Evolutionary conservation across 768 basidiomycete species (phyloP).

Genomic region (Auricularia heimuer): DNA sequence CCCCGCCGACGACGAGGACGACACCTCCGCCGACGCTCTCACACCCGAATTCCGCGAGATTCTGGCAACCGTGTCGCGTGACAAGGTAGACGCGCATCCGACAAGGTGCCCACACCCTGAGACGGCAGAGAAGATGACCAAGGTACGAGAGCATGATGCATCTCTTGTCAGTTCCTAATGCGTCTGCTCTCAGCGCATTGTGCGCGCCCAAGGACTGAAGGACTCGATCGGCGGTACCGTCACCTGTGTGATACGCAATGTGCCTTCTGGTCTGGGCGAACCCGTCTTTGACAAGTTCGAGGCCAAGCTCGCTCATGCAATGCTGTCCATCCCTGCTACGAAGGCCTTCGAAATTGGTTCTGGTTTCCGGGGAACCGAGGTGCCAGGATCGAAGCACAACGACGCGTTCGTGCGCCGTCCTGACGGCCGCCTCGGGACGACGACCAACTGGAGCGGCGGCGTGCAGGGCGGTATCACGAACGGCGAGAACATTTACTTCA

Average conservation of each 20-base stretch:
- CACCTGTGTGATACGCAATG: slow-evolving; percentile 88
- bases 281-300: slow-evolving; percentile 99
- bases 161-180: slow-evolving; percentile 1
- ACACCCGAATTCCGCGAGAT: slow-evolving; percentile 76
- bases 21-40: slow-evolving; percentile 61
- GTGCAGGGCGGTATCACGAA: slow-evolving; percentile 98
- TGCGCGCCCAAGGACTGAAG: slow-evolving; percentile 78
- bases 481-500: slow-evolving; percentile 95
- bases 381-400: slow-evolving; percentile 90
- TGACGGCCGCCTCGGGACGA: slow-evolving; percentile 70
- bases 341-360: slow-evolving; percentile 98
- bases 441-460: slow-evolving; percentile 94
- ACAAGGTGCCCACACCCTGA: slow-evolving; percentile 87
- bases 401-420: slow-evolving; percentile 64
- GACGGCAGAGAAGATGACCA: slow-evolving; percentile 84
- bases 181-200: slow-evolving; percentile 56
- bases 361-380: slow-evolving; percentile 89
- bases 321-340: slow-evolving; percentile 98
- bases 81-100: slow-evolving; percentile 75
- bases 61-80: slow-evolving; percentile 70
- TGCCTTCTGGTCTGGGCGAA: slow-evolving; percentile 88
- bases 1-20: slow-evolving; percentile 32
- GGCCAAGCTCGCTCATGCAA: slow-evolving; percentile 89
- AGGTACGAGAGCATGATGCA: slow-evolving; percentile 36
- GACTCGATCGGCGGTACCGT: slow-evolving; percentile 99